A percentile compares a stretch with the other conserved stretches of the same genome.
Conservation (phyloP, 352 stramenopile genomes). For the Phytophthora sp. region DNA sequence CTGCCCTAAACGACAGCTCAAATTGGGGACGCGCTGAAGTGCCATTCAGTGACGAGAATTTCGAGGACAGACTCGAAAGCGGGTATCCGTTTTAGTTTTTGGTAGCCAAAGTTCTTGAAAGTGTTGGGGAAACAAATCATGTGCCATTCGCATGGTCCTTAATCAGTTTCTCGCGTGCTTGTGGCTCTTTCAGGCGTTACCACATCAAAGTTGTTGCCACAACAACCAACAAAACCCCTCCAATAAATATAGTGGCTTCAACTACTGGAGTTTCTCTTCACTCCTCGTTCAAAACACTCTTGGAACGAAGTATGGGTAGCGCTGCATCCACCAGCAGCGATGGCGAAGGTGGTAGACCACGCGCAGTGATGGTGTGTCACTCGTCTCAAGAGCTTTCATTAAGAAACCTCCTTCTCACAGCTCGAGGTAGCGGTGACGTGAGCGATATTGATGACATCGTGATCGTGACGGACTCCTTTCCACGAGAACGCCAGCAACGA, state of each 20-base stretch:
- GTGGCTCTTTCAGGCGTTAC: too few relatives aligned
- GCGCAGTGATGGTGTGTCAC: constrained; percentile 24
- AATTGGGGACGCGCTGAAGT: background rate
- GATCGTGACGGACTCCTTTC: constrained; percentile 46
- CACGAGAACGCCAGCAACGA: constrained; percentile 38
- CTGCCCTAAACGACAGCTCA: background rate
- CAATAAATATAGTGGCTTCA: background rate
- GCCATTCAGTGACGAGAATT: background rate
- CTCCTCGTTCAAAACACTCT: background rate
- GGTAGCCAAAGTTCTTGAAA: too few relatives aligned
- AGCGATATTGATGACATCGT: constrained; percentile 18
- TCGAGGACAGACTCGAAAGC: background rate
- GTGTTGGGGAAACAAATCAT: too few relatives aligned
- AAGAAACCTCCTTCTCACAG: constrained; percentile 1
- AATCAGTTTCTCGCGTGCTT: too few relatives aligned
- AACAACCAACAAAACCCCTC: too few relatives aligned
- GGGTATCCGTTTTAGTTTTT: background rate
- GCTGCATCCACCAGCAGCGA: constrained; percentile 17
- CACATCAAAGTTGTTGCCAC: too few relatives aligned
- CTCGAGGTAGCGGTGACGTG: background rate
- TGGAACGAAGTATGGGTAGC: constrained; percentile 9
- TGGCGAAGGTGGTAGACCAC: constrained; percentile 2
- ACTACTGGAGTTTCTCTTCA: background rate
- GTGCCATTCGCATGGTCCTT: background rate
- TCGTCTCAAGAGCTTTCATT: constrained; percentile 17